Evolutionary conservation across 345 rosid species (phyloP), one percentile per base, ranked within the genome.

Genomic region (Laguncularia racemosa): DNA sequence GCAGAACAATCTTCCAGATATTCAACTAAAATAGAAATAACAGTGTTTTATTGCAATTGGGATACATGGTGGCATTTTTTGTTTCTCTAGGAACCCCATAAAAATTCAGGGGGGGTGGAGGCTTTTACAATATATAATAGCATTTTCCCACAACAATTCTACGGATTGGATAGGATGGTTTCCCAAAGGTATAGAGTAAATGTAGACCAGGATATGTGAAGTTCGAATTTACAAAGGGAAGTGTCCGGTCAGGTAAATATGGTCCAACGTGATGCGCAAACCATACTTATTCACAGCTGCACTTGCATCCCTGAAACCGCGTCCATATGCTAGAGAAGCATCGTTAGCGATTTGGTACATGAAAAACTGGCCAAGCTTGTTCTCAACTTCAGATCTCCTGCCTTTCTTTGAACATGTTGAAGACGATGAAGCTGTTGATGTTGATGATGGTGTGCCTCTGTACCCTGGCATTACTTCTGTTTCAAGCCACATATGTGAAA

Each of bases 401-500:
- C 97, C 96, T 76, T 86, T 89, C 77, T 89, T 89, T 0, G 88
- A 70, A 0, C 83, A 78, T 0, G 75, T 70, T 0, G 77, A 69
- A 13, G 89, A 75, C 15, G 65, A 61, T 3, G 70, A 18, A 21
- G 69, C 56, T 33, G 40, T 33, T 16, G 63, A 58, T 2, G 97
- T 74, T 38, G 95, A 60, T 3, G 87, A 79, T 40, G 95, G 66
- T 63, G 70, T 55, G 72, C 61, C 68, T 66, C 68, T 75, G 43
- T 76, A 68, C 19, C 48, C 71, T 44, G 97, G 84, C 62, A 86
- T 58, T 48, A 92, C 98, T 75, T 92, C 98, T 20, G 99, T 71
- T 57, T 92, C 99, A 13, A 92, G 96, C 99, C 97, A 92, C 96
- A 92, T 83, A 70, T 85, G 59, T 3, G 99, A 89, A 59, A 93